Base-by-base conservation (phyloP, 768 basidiomycete species). In the Zangia roseola region DNA sequence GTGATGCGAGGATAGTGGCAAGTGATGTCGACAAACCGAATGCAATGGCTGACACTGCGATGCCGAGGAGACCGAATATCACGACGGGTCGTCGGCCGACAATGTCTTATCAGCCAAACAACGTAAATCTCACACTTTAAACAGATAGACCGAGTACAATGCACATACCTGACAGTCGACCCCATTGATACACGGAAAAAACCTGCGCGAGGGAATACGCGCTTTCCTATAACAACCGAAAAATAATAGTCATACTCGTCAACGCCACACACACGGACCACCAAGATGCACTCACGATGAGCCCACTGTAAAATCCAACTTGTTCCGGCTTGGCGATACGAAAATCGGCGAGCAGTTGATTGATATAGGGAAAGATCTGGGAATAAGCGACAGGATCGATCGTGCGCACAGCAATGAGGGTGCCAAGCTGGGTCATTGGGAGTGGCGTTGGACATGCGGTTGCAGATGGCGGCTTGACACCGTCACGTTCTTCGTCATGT, bases 321-420 rank as follows among this genome's bases (percentile, higher is more conserved):
- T 72, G 71, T 14, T 79, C 79, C 4, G 76, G 75, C 53, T 81
- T 72, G 14, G 81, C 79, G 28, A 84, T 57, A 43, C 74, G 67
- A 0, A 86, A 65, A 33, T 74, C 72, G 10, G 69, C 70, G 42
- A 87, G 76, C 64, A 85, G 78, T 60, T 85, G 74, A 54, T 86
- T 86, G 48, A 86, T 75, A 55, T 83, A 87, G 2, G 85, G 84
- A 45, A 77, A 77, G 28, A 86, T 75, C 54, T 85, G 80, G 0
- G 77, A 75, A 65, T 80, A 82, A 5, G 77, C 74, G 19, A 86
- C 71, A 10, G 83, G 81, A 52, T 84, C 83, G 36, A 76, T 73
- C 8, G 84, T 67, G 36, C 83, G 69, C 6, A 80, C 71, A 24
- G 71, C 55, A 49, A 81, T 19, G 10, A 64, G 57, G 20, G 51